These are phyloP conservation scores for Apiospora saccharicola DNA, from an alignment of 2,329 filamentous ascomycete species.

Conservation along the genomic window DNA sequence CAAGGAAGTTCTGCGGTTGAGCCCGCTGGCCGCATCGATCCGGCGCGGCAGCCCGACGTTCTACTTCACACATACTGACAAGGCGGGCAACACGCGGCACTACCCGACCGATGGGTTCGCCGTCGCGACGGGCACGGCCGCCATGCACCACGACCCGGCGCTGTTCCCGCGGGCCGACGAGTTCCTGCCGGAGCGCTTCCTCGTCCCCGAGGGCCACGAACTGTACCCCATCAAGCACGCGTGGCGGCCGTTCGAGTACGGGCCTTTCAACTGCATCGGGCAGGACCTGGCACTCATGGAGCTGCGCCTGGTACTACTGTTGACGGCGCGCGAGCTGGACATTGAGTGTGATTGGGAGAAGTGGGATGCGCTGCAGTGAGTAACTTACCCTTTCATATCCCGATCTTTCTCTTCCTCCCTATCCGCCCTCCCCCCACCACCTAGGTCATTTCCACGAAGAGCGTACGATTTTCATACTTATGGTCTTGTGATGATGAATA, in stretches of 20 bases:
- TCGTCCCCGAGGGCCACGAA: constrained; percentile 36
- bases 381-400: background rate
- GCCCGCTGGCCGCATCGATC: constrained; percentile 53
- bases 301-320: constrained; percentile 40
- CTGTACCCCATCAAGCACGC: constrained; percentile 38
- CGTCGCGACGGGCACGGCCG: constrained; percentile 31
- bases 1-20: constrained; percentile 60
- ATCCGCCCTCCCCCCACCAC: background rate
- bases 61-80: constrained; percentile 45
- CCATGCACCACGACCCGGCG: constrained; percentile 40
- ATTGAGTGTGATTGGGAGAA: constrained; percentile 27
- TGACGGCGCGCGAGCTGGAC: constrained; percentile 35
- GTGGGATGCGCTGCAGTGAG: constrained; percentile 27
- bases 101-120: constrained; percentile 47
- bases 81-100: constrained; percentile 34
- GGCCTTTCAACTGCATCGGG: constrained; percentile 46
- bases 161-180: constrained; percentile 43
- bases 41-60: constrained; percentile 43
- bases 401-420: background rate
- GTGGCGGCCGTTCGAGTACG: constrained; percentile 48
- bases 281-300: constrained; percentile 46
- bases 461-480: background rate
- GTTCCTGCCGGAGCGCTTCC: constrained; percentile 54
- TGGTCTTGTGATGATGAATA: too few relatives aligned
- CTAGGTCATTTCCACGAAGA: background rate